Evolutionary conservation across 805 yeast genomes (phyloP).

Genomic region (Metschnikowia santaceciliae): DNA sequence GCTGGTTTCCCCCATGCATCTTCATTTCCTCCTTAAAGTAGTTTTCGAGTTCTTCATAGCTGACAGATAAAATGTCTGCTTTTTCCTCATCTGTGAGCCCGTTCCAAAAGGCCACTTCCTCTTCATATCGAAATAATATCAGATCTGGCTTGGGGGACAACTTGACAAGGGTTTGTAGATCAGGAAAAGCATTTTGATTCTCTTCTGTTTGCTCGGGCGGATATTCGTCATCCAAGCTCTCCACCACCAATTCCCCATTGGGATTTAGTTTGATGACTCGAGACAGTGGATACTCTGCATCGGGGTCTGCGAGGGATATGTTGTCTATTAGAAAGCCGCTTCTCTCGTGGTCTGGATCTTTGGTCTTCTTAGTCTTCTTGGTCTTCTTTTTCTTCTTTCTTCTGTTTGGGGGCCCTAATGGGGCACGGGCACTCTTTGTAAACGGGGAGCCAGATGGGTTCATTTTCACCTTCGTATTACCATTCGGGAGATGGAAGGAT

Average conservation of each 20-base stretch:
- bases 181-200: background rate
- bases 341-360: background rate
- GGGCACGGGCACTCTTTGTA: constrained; percentile 5
- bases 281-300: constrained; percentile 66
- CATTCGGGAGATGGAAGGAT: constrained; percentile 22
- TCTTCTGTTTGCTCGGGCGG: constrained; percentile 2
- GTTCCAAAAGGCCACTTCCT: constrained; percentile 15
- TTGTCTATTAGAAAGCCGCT: constrained; percentile 18
- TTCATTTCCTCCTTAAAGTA: constrained; percentile 41
- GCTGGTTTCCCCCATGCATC: background rate
- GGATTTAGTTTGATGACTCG: constrained; percentile 66
- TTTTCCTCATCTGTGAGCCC: constrained; percentile 11
- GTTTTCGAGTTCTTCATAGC: constrained; percentile 64
- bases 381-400: constrained; percentile 34
- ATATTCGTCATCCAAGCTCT: constrained; percentile 42
- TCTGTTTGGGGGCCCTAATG: constrained; percentile 17
- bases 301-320: constrained; percentile 51
- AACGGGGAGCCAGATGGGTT: background rate
- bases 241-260: constrained; percentile 76
- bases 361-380: constrained; percentile 7
- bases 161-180: background rate
- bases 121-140: constrained; percentile 11
- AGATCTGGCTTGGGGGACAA: constrained; percentile 6
- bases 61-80: constrained; percentile 44
- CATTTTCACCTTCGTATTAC: constrained; percentile 32